A percentile compares a stretch with the other conserved stretches of the same genome.
phyloP scores from a whole-genome alignment of 345 rosid species.

The Eucalyptus tenuipes region DNA sequence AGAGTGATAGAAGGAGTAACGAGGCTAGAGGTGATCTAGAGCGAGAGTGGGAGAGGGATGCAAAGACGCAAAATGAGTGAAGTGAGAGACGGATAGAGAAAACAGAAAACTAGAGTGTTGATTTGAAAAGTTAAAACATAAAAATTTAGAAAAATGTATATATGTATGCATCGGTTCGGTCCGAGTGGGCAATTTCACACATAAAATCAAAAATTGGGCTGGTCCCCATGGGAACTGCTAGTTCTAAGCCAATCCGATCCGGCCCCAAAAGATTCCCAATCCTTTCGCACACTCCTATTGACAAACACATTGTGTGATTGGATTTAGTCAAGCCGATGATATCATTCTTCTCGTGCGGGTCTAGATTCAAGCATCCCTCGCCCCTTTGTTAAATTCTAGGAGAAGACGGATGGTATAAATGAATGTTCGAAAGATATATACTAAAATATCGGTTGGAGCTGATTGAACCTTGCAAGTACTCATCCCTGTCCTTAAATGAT shows the following conservation, averaged over 20 bases:
- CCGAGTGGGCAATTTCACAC: too few relatives aligned
- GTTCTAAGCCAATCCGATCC: rapidly evolving
- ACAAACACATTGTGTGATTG: not conserved
- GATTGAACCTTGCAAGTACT: not conserved
- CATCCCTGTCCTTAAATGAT: too few relatives aligned
- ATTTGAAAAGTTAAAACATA: too few relatives aligned
- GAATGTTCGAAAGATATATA: not conserved
- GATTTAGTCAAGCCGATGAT: not conserved
- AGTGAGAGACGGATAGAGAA: not conserved
- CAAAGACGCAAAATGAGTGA: rapidly evolving
- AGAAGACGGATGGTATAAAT: too few relatives aligned
- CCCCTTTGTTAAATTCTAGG: not conserved
- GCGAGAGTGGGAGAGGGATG: not conserved
- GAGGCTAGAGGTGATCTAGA: not conserved
- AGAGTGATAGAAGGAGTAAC: not conserved
- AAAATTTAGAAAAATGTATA: too few relatives aligned
- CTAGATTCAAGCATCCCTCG: not conserved
- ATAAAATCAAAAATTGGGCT: rapidly evolving
- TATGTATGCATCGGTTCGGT: rapidly evolving
- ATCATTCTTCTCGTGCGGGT: rapidly evolving
- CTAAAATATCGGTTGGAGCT: too few relatives aligned
- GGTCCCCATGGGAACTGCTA: too few relatives aligned
- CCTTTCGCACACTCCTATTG: rapidly evolving
- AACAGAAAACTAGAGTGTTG: too few relatives aligned
- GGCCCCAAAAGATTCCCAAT: rapidly evolving